phyloP scores from a whole-genome alignment of 176 grass and related monocot species.

The Carex pumila region DNA sequence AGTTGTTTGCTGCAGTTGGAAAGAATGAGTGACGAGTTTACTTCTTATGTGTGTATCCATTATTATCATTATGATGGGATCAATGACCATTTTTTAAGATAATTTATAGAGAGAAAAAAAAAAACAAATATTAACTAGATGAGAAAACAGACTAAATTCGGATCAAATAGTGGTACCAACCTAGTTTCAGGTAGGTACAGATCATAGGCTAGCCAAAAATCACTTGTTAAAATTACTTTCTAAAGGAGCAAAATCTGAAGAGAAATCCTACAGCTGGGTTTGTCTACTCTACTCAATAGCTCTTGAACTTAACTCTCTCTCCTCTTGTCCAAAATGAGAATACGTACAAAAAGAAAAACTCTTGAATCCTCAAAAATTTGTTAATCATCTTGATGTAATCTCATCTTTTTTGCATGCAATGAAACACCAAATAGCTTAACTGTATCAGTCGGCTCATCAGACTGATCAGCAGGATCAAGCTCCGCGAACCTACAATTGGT shows the following conservation, averaged over 20 bases:
- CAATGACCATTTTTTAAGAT: neutral
- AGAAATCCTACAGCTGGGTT: neutral
- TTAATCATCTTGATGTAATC: constrained; percentile 28
- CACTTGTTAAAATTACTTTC: neutral
- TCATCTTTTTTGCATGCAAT: constrained; percentile 57
- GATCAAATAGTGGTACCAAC: neutral
- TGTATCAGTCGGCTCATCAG: constrained; percentile 23
- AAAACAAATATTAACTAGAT: neutral
- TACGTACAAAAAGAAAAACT: neutral
- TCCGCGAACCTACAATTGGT: constrained; percentile 37
- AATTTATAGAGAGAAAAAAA: neutral
- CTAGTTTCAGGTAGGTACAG: neutral
- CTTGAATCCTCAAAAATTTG: neutral
- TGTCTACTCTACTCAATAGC: neutral
- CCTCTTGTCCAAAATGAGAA: neutral
- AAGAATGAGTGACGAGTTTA: neutral
- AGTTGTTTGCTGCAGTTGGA: neutral
- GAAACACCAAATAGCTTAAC: constrained; percentile 95
- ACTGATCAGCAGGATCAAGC: constrained; percentile 23
- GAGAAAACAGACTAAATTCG: neutral
- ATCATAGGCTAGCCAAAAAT: neutral
- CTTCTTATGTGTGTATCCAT: neutral
- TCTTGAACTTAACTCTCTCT: neutral
- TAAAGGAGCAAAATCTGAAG: constrained; percentile 1
- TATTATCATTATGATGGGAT: neutral